Conservation (phyloP, 371 early-diverging fungal genomes). For the Mortierella sp. region DNA sequence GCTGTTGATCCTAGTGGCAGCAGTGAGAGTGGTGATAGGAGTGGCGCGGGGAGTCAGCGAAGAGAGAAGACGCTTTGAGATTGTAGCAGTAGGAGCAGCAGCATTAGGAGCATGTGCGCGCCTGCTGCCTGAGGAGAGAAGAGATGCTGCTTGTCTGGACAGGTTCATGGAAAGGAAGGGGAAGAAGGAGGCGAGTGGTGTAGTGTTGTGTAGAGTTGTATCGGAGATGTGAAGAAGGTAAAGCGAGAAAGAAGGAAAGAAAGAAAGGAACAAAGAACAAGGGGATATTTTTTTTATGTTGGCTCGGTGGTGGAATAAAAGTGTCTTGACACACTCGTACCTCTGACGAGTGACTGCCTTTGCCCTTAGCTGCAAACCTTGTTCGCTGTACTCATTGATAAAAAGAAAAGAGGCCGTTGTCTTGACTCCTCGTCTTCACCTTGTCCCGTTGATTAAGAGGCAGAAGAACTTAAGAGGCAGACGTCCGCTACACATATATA, state of each 20-base stretch:
- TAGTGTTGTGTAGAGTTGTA: not conserved
- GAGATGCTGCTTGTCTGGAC: constrained; percentile 27
- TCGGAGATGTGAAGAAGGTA: not conserved
- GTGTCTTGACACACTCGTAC: too few relatives aligned
- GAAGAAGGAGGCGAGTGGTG: not conserved
- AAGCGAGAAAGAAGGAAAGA: not conserved
- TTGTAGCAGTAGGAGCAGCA: not conserved
- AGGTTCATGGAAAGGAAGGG: constrained; percentile 36
- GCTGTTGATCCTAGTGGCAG: constrained; percentile 4
- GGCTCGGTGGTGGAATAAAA: not conserved
- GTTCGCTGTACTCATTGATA: too few relatives aligned
- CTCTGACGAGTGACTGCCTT: not conserved
- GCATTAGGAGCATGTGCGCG: constrained; percentile 1
- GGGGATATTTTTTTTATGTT: not conserved
- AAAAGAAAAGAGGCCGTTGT: too few relatives aligned
- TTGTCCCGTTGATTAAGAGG: too few relatives aligned
- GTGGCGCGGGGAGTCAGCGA: not conserved
- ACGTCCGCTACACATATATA: not conserved
- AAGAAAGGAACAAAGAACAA: not conserved
- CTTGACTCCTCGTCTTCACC: too few relatives aligned
- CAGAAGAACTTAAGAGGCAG: constrained; percentile 1
- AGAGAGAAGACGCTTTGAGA: constrained; percentile 1
- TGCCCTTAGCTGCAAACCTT: not conserved
- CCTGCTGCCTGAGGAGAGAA: constrained; percentile 23
- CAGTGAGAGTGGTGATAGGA: not conserved